A percentile compares a stretch with the other conserved stretches of the same genome.
Evolutionary conservation across 805 yeast species (phyloP).

Genomic region (Grigorovia transvaalensis): DNA sequence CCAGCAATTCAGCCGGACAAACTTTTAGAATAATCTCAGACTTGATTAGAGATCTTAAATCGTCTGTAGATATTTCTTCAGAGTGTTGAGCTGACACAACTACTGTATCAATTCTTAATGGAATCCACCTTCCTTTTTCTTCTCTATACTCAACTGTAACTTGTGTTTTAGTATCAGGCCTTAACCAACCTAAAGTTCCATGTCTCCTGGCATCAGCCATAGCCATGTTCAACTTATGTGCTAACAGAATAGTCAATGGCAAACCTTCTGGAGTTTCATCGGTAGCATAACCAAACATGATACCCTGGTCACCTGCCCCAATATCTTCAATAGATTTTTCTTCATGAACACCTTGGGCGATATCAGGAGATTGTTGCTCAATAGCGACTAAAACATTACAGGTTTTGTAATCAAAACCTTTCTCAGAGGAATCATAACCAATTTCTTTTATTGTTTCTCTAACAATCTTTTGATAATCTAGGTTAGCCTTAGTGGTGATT

Average conservation of each 20-base stretch:
- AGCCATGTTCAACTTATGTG: slow-evolving; percentile 94
- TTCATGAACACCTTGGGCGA: slow-evolving; percentile 98
- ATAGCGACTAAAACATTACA: slow-evolving; percentile 98
- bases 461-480: slow-evolving; percentile 94
- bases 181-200: slow-evolving; percentile 89
- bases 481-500: slow-evolving; percentile 90
- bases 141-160: slow-evolving; percentile 94
- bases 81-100: slow-evolving; percentile 98
- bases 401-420: slow-evolving; percentile 98
- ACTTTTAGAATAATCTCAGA: slow-evolving; percentile 84
- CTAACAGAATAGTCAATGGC: slow-evolving; percentile 86
- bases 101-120: slow-evolving; percentile 93
- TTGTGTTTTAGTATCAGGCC: slow-evolving; percentile 99
- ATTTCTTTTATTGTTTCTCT: slow-evolving; percentile 98
- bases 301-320: slow-evolving; percentile 99
- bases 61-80: slow-evolving; percentile 88
- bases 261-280: slow-evolving; percentile 97
- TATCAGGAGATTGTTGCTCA: slow-evolving; percentile 98
- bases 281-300: slow-evolving; percentile 99
- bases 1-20: slow-evolving; percentile 81
- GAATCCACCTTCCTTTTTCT: slow-evolving; percentile 91
- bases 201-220: slow-evolving; percentile 96
- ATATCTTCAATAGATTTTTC: slow-evolving; percentile 92
- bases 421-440: slow-evolving; percentile 91
- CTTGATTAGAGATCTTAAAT: slow-evolving; percentile 67